Evolutionary conservation across 2,329 filamentous ascomycete genomes (phyloP).

Genomic region (Aschersonia sp.): DNA sequence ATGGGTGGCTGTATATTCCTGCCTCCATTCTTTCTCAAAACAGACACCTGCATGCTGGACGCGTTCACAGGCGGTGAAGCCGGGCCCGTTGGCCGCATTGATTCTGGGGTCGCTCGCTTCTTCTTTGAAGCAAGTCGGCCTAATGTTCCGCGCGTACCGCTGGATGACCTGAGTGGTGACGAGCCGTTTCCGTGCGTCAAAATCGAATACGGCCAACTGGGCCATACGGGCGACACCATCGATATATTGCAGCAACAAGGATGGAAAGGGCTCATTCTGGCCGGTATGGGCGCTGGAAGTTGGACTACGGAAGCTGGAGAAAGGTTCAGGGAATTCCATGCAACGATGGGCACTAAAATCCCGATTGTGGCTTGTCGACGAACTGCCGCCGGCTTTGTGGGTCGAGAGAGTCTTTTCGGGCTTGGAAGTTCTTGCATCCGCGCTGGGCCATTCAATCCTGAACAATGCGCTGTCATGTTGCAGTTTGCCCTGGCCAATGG

Average conservation of each 20-base stretch:
- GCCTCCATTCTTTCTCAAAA: slow-evolving; percentile 46
- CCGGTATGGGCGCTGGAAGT: slow-evolving; percentile 39
- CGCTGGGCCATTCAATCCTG: slow-evolving; percentile 38
- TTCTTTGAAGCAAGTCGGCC: slow-evolving; percentile 34
- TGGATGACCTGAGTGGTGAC: neutral
- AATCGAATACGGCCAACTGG: slow-evolving; percentile 40
- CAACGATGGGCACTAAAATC: slow-evolving; percentile 21
- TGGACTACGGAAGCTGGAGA: slow-evolving; percentile 23
- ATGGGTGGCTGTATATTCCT: slow-evolving; percentile 46
- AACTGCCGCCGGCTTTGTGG: slow-evolving; percentile 37
- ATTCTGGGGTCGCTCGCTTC: slow-evolving; percentile 44
- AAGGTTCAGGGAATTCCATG: slow-evolving; percentile 26
- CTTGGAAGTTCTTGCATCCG: slow-evolving; percentile 12
- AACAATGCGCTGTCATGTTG: slow-evolving; percentile 38
- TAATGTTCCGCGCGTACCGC: neutral
- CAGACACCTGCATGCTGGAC: slow-evolving; percentile 47
- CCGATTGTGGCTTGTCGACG: slow-evolving; percentile 37
- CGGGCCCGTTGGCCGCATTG: slow-evolving; percentile 42
- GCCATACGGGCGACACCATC: neutral
- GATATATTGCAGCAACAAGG: slow-evolving; percentile 14
- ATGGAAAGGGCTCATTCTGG: slow-evolving; percentile 39
- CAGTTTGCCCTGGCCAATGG: slow-evolving; percentile 22
- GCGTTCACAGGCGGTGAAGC: slow-evolving; percentile 45
- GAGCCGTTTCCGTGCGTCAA: slow-evolving; percentile 35
- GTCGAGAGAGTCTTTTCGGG: slow-evolving; percentile 18